These are phyloP conservation scores for Zopfochytrium polystomum DNA, from an alignment of 371 early-diverging fungal species.

Conservation along the genomic window DNA sequence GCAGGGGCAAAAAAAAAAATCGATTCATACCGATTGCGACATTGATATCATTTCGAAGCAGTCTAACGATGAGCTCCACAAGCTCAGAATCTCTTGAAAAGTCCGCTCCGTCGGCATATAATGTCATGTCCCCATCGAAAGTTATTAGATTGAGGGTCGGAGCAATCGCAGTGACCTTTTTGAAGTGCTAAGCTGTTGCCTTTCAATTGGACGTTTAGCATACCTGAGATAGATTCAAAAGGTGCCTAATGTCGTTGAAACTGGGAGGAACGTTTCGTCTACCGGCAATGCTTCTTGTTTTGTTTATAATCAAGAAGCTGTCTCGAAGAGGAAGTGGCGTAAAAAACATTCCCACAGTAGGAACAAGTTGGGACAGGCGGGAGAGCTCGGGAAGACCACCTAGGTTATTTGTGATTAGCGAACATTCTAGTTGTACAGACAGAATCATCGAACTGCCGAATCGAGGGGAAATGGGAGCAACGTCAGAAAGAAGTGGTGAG, in stretches of 20 bases:
- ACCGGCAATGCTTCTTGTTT: slow-evolving; percentile 60
- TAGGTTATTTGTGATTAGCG: slow-evolving; percentile 4
- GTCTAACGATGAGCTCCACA: slow-evolving; percentile 54
- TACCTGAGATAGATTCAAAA: slow-evolving; percentile 80
- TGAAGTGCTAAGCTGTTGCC: neutral
- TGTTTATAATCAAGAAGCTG: slow-evolving; percentile 62
- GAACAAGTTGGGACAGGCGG: slow-evolving; percentile 67
- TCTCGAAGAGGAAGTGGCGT: slow-evolving; percentile 68
- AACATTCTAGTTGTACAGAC: neutral
- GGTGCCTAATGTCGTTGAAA: slow-evolving; percentile 81
- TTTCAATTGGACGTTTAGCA: neutral
- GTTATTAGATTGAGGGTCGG: slow-evolving; percentile 57
- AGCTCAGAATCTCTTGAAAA: slow-evolving; percentile 64
- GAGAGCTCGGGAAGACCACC: slow-evolving; percentile 63
- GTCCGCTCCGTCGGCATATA: slow-evolving; percentile 80
- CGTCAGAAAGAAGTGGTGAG: no score
- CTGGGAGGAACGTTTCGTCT: slow-evolving; percentile 69
- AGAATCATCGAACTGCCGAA: no score
- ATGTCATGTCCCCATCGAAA: slow-evolving; percentile 85
- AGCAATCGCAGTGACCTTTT: slow-evolving; percentile 48
- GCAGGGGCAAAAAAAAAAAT: no score
- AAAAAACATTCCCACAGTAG: slow-evolving; percentile 72
- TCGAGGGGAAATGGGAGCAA: no score
- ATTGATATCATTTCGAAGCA: slow-evolving; percentile 57
- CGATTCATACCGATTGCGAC: slow-evolving; percentile 57